phyloP scores from a whole-genome alignment of 202 grass and related monocot genomes.

The Bolboschoenoplectus hybrid region DNA sequence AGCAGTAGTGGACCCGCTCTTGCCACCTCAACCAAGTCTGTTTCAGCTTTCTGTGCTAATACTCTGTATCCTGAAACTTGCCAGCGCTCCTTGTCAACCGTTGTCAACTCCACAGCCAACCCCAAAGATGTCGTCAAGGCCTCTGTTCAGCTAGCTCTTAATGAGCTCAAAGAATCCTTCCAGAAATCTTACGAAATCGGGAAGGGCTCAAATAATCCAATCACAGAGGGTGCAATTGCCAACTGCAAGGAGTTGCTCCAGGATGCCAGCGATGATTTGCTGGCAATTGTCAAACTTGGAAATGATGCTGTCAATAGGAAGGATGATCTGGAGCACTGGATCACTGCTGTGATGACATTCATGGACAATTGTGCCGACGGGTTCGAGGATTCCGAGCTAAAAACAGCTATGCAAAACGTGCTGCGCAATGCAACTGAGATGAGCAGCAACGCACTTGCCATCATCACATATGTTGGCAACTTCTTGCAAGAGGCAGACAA shows the following conservation, averaged over 20 bases:
- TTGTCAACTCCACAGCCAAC: slow-evolving; percentile 52
- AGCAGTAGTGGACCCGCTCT: slow-evolving; percentile 28
- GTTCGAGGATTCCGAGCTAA: slow-evolving; percentile 66
- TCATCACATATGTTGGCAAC: slow-evolving; percentile 57
- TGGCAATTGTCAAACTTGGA: slow-evolving; percentile 58
- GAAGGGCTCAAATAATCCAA: slow-evolving; percentile 35
- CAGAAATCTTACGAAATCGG: slow-evolving; percentile 43
- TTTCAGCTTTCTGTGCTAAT: slow-evolving; percentile 45
- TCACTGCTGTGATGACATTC: slow-evolving; percentile 72
- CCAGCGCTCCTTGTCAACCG: slow-evolving; percentile 53
- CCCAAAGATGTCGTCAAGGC: slow-evolving; percentile 53
- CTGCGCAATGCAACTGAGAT: slow-evolving; percentile 79
- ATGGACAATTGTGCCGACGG: slow-evolving; percentile 78
- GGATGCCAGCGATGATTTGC: slow-evolving; percentile 48
- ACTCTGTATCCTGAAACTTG: slow-evolving; percentile 70
- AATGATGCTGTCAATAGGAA: slow-evolving; percentile 55
- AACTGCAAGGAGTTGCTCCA: slow-evolving; percentile 74
- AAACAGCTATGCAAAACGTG: slow-evolving; percentile 53
- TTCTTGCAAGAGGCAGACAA: slow-evolving; percentile 24
- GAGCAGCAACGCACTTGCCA: slow-evolving; percentile 87
- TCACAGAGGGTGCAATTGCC: slow-evolving; percentile 50
- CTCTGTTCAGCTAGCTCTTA: slow-evolving; percentile 48
- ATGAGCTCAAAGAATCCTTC: slow-evolving; percentile 49
- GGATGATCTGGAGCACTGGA: slow-evolving; percentile 76
- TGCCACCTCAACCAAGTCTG: slow-evolving; percentile 39